Conservation (phyloP, 2,329 filamentous ascomycete genomes). For the Aspergillus cejpii region DNA sequence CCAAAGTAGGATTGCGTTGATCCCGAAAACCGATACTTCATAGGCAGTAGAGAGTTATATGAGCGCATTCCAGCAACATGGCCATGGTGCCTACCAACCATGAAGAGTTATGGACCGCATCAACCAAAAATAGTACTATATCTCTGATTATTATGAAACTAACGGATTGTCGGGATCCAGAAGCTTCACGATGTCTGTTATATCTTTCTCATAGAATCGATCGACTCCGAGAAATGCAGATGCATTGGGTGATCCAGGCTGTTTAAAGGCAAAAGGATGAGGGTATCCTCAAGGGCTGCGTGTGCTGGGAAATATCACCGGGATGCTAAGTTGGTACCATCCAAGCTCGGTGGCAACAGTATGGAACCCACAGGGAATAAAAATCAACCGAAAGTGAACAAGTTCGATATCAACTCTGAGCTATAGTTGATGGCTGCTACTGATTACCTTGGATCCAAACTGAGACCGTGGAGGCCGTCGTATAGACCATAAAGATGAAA, state of each 20-base stretch:
- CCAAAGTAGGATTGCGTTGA: constrained; percentile 25
- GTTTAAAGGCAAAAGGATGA: too few relatives aligned
- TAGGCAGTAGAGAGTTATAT: background rate
- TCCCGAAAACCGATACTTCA: constrained; percentile 20
- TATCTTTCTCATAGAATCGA: constrained; percentile 5
- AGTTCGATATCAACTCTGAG: background rate
- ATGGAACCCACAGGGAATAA: too few relatives aligned
- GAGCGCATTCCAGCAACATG: constrained; percentile 6
- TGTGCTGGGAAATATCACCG: too few relatives aligned
- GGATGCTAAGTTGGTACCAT: too few relatives aligned
- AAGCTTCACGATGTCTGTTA: constrained; percentile 3
- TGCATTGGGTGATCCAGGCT: too few relatives aligned
- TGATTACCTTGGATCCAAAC: constrained; percentile 16
- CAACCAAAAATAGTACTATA: too few relatives aligned
- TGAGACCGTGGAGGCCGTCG: constrained; percentile 55
- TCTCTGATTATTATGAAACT: too few relatives aligned
- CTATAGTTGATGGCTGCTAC: background rate
- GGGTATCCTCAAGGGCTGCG: too few relatives aligned
- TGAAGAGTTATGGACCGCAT: too few relatives aligned
- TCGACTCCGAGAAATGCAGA: too few relatives aligned
- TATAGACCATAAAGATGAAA: constrained; percentile 62
- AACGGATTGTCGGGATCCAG: too few relatives aligned
- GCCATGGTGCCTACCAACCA: too few relatives aligned
- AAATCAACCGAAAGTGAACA: background rate
- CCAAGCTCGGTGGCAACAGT: constrained; percentile 5